A percentile compares a stretch with the other conserved stretches of the same genome.
Conservation (phyloP, 108 stramenopile species). For the Schizochytrium sp. region DNA sequence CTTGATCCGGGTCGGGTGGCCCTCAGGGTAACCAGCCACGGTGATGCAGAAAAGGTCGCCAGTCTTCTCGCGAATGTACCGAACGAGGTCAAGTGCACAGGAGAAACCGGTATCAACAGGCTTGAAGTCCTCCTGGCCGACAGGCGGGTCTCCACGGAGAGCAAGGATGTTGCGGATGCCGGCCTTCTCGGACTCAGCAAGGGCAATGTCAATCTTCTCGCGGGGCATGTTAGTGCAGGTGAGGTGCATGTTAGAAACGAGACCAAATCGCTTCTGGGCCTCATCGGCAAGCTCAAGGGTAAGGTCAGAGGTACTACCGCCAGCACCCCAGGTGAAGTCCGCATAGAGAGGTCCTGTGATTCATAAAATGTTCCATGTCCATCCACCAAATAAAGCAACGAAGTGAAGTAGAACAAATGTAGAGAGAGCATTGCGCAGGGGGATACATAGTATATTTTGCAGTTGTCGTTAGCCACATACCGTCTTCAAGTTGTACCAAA, state of each 20-base stretch:
- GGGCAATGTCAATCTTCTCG: slow-evolving; percentile 86
- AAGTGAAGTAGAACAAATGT: neutral
- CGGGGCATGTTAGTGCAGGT: slow-evolving; percentile 99
- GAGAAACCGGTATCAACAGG: slow-evolving; percentile 93
- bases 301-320: slow-evolving; percentile 96
- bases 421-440: neutral
- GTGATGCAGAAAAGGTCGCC: slow-evolving; percentile 90
- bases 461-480: neutral
- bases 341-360: slow-evolving; percentile 84
- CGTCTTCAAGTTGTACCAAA: no score
- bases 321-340: slow-evolving; percentile 99
- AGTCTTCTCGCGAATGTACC: slow-evolving; percentile 90
- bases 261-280: slow-evolving; percentile 82
- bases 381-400: no score
- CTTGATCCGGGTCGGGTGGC: slow-evolving; percentile 93
- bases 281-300: slow-evolving; percentile 89
- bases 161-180: slow-evolving; percentile 99
- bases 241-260: slow-evolving; percentile 97
- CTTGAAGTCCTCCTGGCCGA: slow-evolving; percentile 95
- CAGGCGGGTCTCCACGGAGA: slow-evolving; percentile 97
- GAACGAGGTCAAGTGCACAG: slow-evolving; percentile 96
- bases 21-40: slow-evolving; percentile 99
- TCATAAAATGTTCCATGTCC: neutral
- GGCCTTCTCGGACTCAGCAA: slow-evolving; percentile 81
- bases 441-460: neutral